Conservation (phyloP, 208 protist genomes). For the Leishmania major region DNA sequence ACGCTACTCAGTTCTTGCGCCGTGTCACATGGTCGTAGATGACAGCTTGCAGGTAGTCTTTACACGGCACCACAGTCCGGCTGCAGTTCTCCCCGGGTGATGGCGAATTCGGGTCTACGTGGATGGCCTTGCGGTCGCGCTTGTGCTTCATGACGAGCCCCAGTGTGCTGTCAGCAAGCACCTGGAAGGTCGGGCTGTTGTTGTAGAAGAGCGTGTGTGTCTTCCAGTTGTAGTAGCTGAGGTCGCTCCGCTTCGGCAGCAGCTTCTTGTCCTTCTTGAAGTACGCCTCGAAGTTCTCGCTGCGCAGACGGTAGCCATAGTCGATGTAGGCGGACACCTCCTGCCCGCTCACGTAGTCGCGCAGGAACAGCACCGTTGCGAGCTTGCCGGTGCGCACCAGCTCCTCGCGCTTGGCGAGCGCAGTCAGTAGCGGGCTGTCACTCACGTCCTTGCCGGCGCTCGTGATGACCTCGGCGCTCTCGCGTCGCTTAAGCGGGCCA, state of each 20-base stretch:
- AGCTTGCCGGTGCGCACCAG: constrained; percentile 96
- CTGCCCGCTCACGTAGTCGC: constrained; percentile 96
- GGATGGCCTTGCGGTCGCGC: constrained; percentile 97
- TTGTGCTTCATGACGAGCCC: constrained; percentile 98
- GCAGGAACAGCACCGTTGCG: constrained; percentile 97
- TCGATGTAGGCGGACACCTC: constrained; percentile 99
- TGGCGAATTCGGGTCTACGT: constrained; percentile 94
- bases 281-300: constrained; percentile 96
- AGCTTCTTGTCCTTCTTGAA: constrained; percentile 90
- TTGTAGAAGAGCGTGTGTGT: constrained; percentile 96
- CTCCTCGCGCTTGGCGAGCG: constrained; percentile 96
- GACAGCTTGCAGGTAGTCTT: constrained; percentile 96
- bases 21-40: constrained; percentile 93
- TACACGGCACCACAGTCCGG: constrained; percentile 90
- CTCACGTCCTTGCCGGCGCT: constrained; percentile 84
- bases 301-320: constrained; percentile 94
- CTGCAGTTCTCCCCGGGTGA: constrained; percentile 94
- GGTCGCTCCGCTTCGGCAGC: constrained; percentile 95
- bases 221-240: constrained; percentile 99
- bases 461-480: constrained; percentile 83
- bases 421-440: constrained; percentile 88
- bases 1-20: constrained; percentile 79
- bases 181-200: constrained; percentile 96
- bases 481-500: constrained; percentile 83
- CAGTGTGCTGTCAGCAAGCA: constrained; percentile 95